Conservation (phyloP, 2,329 filamentous ascomycete species). For the Ceratocystis variospora region DNA sequence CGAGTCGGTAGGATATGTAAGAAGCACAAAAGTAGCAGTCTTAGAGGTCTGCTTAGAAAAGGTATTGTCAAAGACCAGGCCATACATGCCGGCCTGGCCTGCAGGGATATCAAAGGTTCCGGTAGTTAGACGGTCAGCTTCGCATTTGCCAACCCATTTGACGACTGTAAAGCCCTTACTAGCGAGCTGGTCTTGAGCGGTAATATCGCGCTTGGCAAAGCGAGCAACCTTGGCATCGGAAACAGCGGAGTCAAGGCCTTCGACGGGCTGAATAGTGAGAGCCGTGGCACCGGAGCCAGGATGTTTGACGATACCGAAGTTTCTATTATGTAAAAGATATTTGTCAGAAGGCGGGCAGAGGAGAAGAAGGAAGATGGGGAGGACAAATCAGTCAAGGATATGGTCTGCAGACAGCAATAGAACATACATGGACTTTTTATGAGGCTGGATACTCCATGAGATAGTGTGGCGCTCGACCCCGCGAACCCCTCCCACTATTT, state of each 20-base stretch:
- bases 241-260: conserved; percentile 32
- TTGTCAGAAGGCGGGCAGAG: neutral
- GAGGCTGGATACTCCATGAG: conserved; percentile 93
- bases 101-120: conserved; percentile 68
- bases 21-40: conserved; percentile 82
- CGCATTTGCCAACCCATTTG: conserved; percentile 87
- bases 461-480: conserved; percentile 84
- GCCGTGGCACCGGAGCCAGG: conserved; percentile 55
- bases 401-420: conserved; percentile 8
- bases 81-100: conserved; percentile 81
- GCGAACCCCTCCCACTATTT: conserved; percentile 94
- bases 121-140: conserved; percentile 88
- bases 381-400: conserved; percentile 19
- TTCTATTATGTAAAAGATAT: conserved; percentile 35
- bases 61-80: conserved; percentile 94
- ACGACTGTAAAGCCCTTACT: conserved; percentile 55
- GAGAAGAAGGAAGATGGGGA: neutral
- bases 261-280: conserved; percentile 31
- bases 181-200: conserved; percentile 49
- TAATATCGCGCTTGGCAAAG: conserved; percentile 43
- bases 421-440: conserved; percentile 82
- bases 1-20: conserved; percentile 78
- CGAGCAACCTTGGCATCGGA: conserved; percentile 35
- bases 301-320: conserved; percentile 97
- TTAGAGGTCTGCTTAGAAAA: conserved; percentile 94